Conservation (phyloP, 805 yeast species). For the Komagataella pseudopastoris region DNA sequence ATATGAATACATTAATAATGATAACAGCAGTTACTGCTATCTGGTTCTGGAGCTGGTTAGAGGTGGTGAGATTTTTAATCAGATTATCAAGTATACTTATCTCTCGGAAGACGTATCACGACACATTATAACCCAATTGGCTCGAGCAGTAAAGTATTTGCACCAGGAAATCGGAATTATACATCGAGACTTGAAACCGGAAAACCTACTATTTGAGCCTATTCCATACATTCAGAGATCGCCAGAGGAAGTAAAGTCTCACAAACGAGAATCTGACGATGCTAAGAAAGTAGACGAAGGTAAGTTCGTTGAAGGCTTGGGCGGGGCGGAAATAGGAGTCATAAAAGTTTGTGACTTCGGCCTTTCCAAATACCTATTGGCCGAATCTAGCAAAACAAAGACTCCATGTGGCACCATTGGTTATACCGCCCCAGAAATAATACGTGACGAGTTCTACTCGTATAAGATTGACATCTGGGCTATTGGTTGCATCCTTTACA, state of each 20-base stretch:
- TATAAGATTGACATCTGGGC: slow-evolving; percentile 68
- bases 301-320: slow-evolving; percentile 31
- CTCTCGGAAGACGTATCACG: slow-evolving; percentile 61
- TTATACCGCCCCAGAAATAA: slow-evolving; percentile 64
- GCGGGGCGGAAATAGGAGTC: slow-evolving; percentile 51
- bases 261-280: slow-evolving; percentile 40
- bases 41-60: slow-evolving; percentile 53
- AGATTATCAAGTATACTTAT: slow-evolving; percentile 65
- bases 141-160: slow-evolving; percentile 53
- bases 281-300: slow-evolving; percentile 52
- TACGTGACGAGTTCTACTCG: slow-evolving; percentile 42
- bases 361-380: slow-evolving; percentile 41
- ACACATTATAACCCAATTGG: slow-evolving; percentile 62
- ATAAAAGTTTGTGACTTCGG: slow-evolving; percentile 65
- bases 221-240: slow-evolving; percentile 30
- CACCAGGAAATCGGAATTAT: slow-evolving; percentile 64
- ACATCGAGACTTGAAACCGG: slow-evolving; percentile 77
- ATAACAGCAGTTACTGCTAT: slow-evolving; percentile 34
- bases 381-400: slow-evolving; percentile 28
- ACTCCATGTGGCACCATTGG: slow-evolving; percentile 74
- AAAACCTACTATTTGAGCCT: slow-evolving; percentile 54
- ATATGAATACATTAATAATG: slow-evolving; percentile 36
- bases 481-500: slow-evolving; percentile 56
- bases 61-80: slow-evolving; percentile 76
- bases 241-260: slow-evolving; percentile 26